Conservation (phyloP, 352 stramenopile species). For the Phytophthora palmivora region DNA sequence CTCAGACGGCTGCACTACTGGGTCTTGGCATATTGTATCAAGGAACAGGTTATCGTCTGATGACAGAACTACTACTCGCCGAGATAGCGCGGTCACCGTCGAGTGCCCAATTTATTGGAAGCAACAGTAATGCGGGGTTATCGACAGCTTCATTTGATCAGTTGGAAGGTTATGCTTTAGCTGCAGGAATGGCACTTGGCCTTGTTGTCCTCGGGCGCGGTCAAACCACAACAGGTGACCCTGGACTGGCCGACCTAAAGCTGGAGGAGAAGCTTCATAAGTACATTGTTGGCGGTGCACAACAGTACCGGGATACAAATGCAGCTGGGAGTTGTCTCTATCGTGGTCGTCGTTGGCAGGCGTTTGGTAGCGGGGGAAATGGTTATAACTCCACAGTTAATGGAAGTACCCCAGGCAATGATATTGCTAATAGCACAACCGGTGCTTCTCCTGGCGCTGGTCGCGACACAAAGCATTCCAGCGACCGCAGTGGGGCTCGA, state of each 20-base stretch:
- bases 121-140: slow-evolving; percentile 45
- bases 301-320: slow-evolving; percentile 53
- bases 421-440: slow-evolving; percentile 29
- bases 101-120: slow-evolving; percentile 70
- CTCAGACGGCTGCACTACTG: slow-evolving; percentile 95
- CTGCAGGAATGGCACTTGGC: slow-evolving; percentile 94
- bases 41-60: slow-evolving; percentile 95
- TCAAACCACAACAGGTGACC: slow-evolving; percentile 66
- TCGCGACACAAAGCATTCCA: slow-evolving; percentile 66
- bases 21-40: slow-evolving; percentile 97
- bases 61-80: slow-evolving; percentile 97
- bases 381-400: slow-evolving; percentile 24
- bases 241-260: slow-evolving; percentile 95
- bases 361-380: slow-evolving; percentile 49
- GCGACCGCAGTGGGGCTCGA: slow-evolving; percentile 34
- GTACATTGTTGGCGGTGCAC: slow-evolving; percentile 92
- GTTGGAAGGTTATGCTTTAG: slow-evolving; percentile 94
- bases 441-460: slow-evolving; percentile 43
- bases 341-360: slow-evolving; percentile 69
- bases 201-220: slow-evolving; percentile 94
- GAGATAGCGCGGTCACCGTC: slow-evolving; percentile 94
- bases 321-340: slow-evolving; percentile 71
- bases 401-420: slow-evolving; percentile 21
- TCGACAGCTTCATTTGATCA: slow-evolving; percentile 83
- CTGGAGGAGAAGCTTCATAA: slow-evolving; percentile 97